These are phyloP conservation scores for Ceratocystis huliohia DNA, from an alignment of 2,329 filamentous ascomycete species.

Conservation along the genomic window DNA sequence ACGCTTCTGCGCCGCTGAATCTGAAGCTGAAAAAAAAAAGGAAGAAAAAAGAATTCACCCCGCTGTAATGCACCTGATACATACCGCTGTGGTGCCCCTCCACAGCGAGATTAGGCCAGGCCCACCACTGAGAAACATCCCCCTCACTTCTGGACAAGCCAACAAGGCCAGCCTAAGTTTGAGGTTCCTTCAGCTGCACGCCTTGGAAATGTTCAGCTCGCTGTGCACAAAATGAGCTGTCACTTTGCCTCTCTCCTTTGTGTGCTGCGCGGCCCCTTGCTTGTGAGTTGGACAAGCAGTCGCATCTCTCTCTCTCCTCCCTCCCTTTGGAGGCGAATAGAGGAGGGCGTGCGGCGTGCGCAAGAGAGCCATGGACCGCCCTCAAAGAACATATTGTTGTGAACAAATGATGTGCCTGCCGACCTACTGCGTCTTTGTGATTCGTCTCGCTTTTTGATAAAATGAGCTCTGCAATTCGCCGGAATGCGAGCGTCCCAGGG, in stretches of 20 bases:
- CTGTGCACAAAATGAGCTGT: conserved; percentile 2
- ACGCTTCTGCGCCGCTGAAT: not conserved
- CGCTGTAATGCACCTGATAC: not conserved
- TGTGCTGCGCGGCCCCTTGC: not conserved
- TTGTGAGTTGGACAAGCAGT: not conserved
- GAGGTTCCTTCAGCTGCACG: not conserved
- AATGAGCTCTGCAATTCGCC: not conserved
- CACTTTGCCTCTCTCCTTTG: not conserved
- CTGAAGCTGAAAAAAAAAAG: not conserved
- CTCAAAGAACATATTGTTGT: no score
- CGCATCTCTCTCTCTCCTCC: not conserved
- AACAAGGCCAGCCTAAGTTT: not conserved
- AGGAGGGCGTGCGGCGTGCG: no score
- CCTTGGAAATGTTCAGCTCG: not conserved
- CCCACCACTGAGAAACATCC: no score
- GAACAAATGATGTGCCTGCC: no score
- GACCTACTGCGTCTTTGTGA: no score
- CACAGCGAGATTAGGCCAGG: not conserved
- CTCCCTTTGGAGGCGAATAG: no score
- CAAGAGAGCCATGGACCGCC: no score
- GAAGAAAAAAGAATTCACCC: not conserved
- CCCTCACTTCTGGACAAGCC: not conserved
- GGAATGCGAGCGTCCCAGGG: not conserved
- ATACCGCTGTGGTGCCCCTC: not conserved
- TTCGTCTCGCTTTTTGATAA: no score